Conservation (phyloP, 805 yeast genomes). For the Yamadazyma nakazawae region DNA sequence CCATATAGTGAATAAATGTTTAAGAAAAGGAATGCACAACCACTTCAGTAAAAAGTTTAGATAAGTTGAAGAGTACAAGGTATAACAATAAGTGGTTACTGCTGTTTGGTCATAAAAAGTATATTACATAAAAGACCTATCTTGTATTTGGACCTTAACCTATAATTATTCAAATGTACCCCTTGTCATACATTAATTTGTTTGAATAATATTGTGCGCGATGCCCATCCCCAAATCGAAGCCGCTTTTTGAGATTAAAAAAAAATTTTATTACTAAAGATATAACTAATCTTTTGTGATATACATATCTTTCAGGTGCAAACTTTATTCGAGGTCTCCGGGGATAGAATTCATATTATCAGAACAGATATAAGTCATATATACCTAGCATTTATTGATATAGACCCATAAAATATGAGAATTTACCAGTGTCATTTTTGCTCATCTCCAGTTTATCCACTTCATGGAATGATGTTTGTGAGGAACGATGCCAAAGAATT, state of each 20-base stretch:
- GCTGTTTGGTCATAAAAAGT: background rate
- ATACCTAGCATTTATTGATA: background rate
- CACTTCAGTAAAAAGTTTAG: too few relatives aligned
- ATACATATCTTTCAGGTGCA: background rate
- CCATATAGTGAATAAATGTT: background rate
- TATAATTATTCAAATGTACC: background rate
- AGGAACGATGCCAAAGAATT: constrained; percentile 98
- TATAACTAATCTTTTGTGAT: constrained; percentile 2
- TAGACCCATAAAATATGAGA: constrained; percentile 53
- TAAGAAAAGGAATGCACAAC: too few relatives aligned
- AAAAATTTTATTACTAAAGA: constrained; percentile 6
- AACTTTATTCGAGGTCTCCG: background rate
- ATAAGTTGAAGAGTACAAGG: background rate
- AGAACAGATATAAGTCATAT: background rate
- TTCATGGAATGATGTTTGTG: constrained; percentile 94
- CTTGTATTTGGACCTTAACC: too few relatives aligned
- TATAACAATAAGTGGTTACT: background rate
- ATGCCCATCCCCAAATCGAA: constrained; percentile 9
- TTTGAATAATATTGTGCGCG: background rate
- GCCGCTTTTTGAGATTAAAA: constrained; percentile 5
- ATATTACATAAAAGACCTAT: too few relatives aligned
- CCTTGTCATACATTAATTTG: background rate
- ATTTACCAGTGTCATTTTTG: constrained; percentile 92
- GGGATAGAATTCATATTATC: background rate
- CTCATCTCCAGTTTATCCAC: constrained; percentile 85